These are phyloP conservation scores for Bruguiera hainesii DNA, from an alignment of 441 rosid genomes.

Conservation along the genomic window DNA sequence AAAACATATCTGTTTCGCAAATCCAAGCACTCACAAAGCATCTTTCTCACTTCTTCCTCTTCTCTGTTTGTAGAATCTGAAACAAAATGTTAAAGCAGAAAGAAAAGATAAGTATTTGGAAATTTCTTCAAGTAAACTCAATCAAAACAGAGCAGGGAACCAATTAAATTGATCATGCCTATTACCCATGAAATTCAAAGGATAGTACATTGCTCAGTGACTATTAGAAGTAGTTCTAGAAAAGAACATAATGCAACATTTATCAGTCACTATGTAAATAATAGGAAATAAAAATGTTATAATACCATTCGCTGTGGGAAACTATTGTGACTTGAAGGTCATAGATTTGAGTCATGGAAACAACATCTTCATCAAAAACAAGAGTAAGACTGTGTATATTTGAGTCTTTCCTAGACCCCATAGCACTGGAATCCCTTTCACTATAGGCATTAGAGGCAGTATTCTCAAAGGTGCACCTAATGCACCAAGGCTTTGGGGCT, in stretches of 20 bases:
- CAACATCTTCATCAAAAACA: too few species aligned
- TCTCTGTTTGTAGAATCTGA: slow-evolving; percentile 38
- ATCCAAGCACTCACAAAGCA: slow-evolving; percentile 56
- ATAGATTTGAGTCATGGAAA: too few species aligned
- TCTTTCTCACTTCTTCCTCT: slow-evolving; percentile 51
- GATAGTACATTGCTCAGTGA: neutral
- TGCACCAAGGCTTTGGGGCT: too few species aligned
- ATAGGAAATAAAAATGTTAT: too few species aligned
- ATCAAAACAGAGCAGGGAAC: neutral
- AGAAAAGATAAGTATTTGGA: slow-evolving; percentile 1
- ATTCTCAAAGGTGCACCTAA: too few species aligned
- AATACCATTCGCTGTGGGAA: too few species aligned
- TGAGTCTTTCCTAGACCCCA: too few species aligned
- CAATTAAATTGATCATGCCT: neutral
- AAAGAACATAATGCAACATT: neutral
- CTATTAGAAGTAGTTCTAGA: neutral
- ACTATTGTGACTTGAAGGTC: too few species aligned
- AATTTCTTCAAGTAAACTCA: neutral
- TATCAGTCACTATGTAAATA: too few species aligned
- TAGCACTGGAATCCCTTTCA: too few species aligned
- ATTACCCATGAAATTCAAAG: neutral
- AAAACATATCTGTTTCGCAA: slow-evolving; percentile 51
- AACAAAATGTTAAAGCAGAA: slow-evolving; percentile 10
- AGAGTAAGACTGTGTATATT: too few species aligned
- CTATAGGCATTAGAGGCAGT: too few species aligned